These are phyloP conservation scores for Talaromyces sp. DNA, from an alignment of 2,329 filamentous ascomycete genomes.

Conservation along the genomic window DNA sequence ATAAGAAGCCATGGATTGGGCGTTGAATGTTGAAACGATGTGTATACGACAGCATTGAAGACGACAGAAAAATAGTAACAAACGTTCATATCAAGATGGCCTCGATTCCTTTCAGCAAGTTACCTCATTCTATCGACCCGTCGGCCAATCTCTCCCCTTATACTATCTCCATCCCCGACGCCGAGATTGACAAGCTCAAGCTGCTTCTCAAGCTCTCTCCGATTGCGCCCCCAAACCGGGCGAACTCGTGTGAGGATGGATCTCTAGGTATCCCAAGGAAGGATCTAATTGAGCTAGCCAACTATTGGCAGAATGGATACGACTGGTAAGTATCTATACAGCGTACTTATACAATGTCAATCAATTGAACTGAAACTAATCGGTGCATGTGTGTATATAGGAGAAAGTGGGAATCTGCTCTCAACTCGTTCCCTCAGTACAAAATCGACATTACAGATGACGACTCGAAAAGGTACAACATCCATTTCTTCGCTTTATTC, in stretches of 20 bases:
- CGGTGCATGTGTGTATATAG: not conserved
- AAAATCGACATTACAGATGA: not conserved
- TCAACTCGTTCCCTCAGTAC: slow-evolving; percentile 2
- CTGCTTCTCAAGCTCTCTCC: not conserved
- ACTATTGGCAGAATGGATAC: not conserved
- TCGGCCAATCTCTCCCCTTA: not conserved
- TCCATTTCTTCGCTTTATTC: slow-evolving; percentile 1
- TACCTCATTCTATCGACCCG: not conserved
- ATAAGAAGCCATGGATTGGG: not conserved
- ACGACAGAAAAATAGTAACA: not conserved
- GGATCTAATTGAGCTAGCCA: not conserved
- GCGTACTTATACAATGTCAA: not conserved
- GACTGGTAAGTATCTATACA: not conserved
- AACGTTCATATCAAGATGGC: not conserved
- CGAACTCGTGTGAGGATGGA: not conserved
- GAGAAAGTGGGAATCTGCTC: slow-evolving; percentile 1
- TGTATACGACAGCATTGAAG: not conserved
- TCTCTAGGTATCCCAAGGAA: not conserved
- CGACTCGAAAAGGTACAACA: not conserved
- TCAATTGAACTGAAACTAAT: not conserved
- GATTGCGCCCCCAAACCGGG: not conserved
- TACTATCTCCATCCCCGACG: not conserved
- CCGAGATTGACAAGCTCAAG: not conserved
- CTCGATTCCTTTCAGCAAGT: not conserved
- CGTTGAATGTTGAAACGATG: not conserved